Evolutionary conservation across 1,284 basidiomycete species (phyloP).

Genomic region (Fomitiporia mediterranea): DNA sequence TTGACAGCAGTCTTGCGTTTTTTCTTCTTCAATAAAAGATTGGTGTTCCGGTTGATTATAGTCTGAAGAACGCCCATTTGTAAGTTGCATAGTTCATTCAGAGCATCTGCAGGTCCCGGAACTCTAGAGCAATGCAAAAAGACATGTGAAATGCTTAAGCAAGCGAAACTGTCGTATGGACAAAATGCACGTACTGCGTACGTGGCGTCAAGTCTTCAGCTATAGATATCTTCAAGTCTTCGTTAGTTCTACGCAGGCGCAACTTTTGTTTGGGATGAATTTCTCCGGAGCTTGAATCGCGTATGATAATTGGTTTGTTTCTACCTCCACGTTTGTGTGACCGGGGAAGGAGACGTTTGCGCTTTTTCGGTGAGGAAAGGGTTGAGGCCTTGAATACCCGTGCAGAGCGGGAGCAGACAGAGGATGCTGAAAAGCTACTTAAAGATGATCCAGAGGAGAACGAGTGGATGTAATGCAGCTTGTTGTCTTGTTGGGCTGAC

Average conservation of each 20-base stretch:
- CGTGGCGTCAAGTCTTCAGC: neutral
- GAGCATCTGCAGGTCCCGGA: neutral
- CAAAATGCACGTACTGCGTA: neutral
- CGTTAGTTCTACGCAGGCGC: neutral
- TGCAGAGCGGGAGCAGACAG: neutral
- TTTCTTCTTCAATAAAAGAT: neutral
- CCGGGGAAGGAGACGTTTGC: constrained; percentile 1
- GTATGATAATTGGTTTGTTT: constrained; percentile 9
- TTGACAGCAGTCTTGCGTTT: neutral
- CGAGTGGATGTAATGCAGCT: neutral
- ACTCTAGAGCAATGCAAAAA: neutral
- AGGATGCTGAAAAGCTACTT: neutral
- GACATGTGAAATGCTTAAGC: neutral
- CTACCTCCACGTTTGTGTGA: constrained; percentile 5
- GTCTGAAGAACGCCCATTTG: neutral
- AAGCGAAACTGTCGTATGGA: too few relatives aligned
- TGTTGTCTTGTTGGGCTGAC: neutral
- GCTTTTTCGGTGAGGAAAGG: neutral
- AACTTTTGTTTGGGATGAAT: neutral
- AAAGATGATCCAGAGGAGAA: constrained; percentile 3
- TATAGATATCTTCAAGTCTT: neutral
- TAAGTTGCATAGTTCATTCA: neutral
- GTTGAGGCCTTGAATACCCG: constrained; percentile 1
- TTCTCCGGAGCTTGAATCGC: neutral
- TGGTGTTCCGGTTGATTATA: neutral